Conservation (phyloP, 2,329 filamentous ascomycete genomes). For the Paraconiothyrium brasiliense region DNA sequence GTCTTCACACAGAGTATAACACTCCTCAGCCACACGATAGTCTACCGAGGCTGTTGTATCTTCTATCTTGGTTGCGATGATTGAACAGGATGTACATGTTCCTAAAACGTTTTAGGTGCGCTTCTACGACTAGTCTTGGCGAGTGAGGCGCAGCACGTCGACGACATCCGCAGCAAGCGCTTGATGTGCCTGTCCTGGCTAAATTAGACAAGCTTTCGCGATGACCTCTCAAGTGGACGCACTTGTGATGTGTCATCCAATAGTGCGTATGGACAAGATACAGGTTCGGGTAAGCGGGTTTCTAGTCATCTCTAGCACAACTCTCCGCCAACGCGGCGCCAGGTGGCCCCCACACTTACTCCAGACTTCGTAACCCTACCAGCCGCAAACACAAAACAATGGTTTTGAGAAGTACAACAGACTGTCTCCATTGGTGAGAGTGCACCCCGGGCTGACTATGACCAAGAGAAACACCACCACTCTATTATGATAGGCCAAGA, state of each 20-base stretch:
- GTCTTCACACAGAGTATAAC: too few relatives aligned
- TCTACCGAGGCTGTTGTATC: too few relatives aligned
- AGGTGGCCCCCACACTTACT: background rate
- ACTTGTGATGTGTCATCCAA: background rate
- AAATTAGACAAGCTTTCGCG: constrained; percentile 2
- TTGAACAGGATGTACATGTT: too few relatives aligned
- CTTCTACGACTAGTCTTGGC: background rate
- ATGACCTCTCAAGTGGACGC: background rate
- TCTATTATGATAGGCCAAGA: background rate
- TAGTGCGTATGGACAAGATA: background rate
- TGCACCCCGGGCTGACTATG: background rate
- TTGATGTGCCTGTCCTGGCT: background rate
- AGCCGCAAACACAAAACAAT: background rate
- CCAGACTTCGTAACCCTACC: background rate
- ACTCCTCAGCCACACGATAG: too few relatives aligned
- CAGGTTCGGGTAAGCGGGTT: constrained; percentile 1
- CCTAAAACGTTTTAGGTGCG: too few relatives aligned
- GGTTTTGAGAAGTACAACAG: background rate
- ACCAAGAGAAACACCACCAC: background rate
- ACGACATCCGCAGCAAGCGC: background rate
- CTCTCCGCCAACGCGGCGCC: background rate
- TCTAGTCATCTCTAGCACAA: background rate
- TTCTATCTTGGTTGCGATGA: too few relatives aligned
- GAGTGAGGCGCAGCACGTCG: background rate
- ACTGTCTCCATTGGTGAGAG: background rate